Evolutionary conservation across 352 stramenopile species (phyloP).

Genomic region (Globisporangium yorkense): DNA sequence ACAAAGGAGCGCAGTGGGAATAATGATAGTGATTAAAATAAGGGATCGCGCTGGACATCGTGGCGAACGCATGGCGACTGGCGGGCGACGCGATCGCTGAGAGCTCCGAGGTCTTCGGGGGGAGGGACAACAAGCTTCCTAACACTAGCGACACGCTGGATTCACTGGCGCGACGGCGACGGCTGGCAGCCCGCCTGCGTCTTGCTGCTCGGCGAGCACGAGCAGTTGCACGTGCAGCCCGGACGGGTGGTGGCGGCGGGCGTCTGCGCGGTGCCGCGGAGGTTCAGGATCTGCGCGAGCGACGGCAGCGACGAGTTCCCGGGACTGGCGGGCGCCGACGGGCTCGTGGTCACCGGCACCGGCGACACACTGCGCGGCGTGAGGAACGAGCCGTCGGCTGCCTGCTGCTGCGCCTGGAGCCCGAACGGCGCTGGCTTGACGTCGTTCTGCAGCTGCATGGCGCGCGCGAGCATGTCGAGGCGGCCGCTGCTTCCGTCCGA

Average conservation of each 20-base stretch:
- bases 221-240: slow-evolving; percentile 20
- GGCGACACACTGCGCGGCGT: slow-evolving; percentile 8
- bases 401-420: slow-evolving; percentile 1
- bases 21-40: slow-evolving; percentile 11
- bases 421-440: slow-evolving; percentile 4
- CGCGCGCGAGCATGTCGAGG: slow-evolving; percentile 68
- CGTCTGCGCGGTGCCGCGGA: slow-evolving; percentile 24
- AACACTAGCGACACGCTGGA: background rate
- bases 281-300: slow-evolving; percentile 65
- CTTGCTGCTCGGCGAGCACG: slow-evolving; percentile 14
- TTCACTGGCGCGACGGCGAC: slow-evolving; percentile 10
- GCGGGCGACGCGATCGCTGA: background rate
- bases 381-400: slow-evolving; percentile 11
- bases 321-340: slow-evolving; percentile 17
- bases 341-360: slow-evolving; percentile 7
- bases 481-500: slow-evolving; percentile 34
- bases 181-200: slow-evolving; percentile 5
- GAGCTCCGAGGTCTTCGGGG: slow-evolving; percentile 10
- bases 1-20: background rate
- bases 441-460: slow-evolving; percentile 34
- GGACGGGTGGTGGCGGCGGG: background rate
- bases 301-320: slow-evolving; percentile 55
- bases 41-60: background rate
- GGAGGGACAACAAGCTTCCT: background rate
- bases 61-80: background rate